These are phyloP conservation scores for Achaetomiella virescens DNA, from an alignment of 495 filamentous ascomycete genomes.

Conservation along the genomic window DNA sequence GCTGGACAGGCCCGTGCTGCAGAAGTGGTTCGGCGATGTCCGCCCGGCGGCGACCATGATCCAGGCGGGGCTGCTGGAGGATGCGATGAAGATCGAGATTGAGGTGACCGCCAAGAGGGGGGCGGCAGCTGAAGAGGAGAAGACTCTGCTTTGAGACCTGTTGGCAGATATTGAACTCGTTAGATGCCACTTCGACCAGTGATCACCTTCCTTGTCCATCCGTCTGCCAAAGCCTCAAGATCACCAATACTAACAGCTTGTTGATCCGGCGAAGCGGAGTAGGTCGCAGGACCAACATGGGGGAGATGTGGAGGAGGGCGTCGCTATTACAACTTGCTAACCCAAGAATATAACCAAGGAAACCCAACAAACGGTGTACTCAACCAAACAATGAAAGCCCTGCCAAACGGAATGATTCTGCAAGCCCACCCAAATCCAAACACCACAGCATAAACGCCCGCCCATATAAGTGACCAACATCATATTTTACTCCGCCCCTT, in stretches of 20 bases:
- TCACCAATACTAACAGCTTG: not conserved
- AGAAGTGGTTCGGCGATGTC: constrained; percentile 31
- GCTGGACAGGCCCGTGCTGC: constrained; percentile 25
- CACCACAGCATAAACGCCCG: not conserved
- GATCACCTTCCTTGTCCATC: too few species aligned
- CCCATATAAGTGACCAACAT: not conserved
- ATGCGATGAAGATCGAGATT: constrained; percentile 39
- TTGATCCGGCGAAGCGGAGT: too few species aligned
- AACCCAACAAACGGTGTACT: not conserved
- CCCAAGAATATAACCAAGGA: not conserved
- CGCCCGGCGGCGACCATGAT: constrained; percentile 40
- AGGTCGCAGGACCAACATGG: too few species aligned
- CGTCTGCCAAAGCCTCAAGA: not conserved
- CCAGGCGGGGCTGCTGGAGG: constrained; percentile 34
- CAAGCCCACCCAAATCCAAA: not conserved
- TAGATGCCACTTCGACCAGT: too few species aligned
- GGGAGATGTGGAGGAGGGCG: too few species aligned
- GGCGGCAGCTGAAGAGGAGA: not conserved
- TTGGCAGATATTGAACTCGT: too few species aligned
- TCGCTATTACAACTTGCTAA: not conserved
- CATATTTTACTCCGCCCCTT: not conserved
- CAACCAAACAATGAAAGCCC: not conserved
- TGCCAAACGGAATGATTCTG: not conserved
- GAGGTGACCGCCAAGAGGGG: constrained; percentile 34
- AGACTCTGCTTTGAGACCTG: not conserved